Evolutionary conservation across 2,329 filamentous ascomycete species (phyloP), one percentile per base, ranked within the genome.

Genomic region (Diplodia intermedia): DNA sequence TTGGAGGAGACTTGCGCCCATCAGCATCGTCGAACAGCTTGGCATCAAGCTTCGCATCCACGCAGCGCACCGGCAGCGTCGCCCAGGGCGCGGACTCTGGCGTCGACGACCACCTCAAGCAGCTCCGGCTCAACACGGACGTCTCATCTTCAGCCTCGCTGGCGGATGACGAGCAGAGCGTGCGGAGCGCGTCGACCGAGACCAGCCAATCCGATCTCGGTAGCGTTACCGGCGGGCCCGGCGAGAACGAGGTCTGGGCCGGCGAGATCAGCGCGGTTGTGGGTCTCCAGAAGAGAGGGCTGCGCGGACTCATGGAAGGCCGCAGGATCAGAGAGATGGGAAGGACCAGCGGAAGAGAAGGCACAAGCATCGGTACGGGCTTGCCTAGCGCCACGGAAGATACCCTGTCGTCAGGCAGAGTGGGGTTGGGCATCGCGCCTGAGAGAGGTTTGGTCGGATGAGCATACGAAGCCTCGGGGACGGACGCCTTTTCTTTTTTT

Each of bases 231-330:
- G 75, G 69, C 70, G 80, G 74, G 66, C 70, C 78, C 56, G 52
- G 77, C 75, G 79, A 84, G 15, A 81, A 86, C 15, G 91, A 93
- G 71, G 83, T 94, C 0, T 99, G 95, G 94, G 85, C 81, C 74
- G 89, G 90, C 68, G 88, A 96, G 81, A 79, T 94, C 40, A 94
- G 91, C 81, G 92, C 92, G 60, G 94, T 98, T 2, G 97, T 99
- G 72, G 95, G 95, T 0, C 78, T 99, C 71, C 95, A 99, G 83
- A 99, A 99, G 83, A 86, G 95, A 66, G 95, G 95, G 0, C 79
- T 99, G 43, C 86, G 94, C 69, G 95, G 95, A 0, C 79, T 99
- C 72, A 98, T 99, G 95, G 95, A 98, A 79, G 94, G 94, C 3
- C 84, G 94, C 54, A 86, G 94, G 69, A 89, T 97, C 83, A 85